These are phyloP conservation scores for Wickerhamia fluorescens DNA, from an alignment of 805 yeast species.

Conservation along the genomic window DNA sequence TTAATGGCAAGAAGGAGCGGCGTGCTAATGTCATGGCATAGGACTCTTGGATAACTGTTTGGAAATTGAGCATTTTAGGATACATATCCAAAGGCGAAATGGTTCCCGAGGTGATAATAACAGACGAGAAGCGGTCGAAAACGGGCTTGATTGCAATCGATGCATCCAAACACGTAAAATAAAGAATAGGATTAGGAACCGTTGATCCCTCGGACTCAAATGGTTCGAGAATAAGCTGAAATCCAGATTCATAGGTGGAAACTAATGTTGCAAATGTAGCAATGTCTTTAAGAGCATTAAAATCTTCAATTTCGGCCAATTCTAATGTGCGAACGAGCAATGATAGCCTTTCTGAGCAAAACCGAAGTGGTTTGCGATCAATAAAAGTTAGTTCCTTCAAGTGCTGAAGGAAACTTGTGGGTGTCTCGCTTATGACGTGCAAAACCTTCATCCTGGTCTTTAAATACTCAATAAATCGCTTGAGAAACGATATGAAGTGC, in stretches of 20 bases:
- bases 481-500: constrained; percentile 89
- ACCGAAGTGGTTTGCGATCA: constrained; percentile 83
- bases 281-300: constrained; percentile 86
- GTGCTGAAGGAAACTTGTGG: constrained; percentile 86
- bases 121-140: constrained; percentile 86
- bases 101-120: constrained; percentile 94
- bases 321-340: constrained; percentile 85
- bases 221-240: constrained; percentile 87
- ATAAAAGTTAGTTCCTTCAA: constrained; percentile 88
- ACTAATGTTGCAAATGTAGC: constrained; percentile 96
- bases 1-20: constrained; percentile 88
- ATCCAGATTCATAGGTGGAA: constrained; percentile 91
- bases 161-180: constrained; percentile 94
- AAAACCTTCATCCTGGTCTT: constrained; percentile 96
- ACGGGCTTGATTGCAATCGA: constrained; percentile 97
- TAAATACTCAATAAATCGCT: constrained; percentile 87
- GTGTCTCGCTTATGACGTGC: constrained; percentile 97
- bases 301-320: constrained; percentile 82
- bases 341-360: constrained; percentile 88
- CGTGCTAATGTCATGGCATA: constrained; percentile 94
- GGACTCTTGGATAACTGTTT: constrained; percentile 88
- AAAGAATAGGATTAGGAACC: constrained; percentile 92
- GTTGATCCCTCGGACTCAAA: constrained; percentile 90
- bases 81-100: constrained; percentile 98
- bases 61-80: constrained; percentile 92